Base-by-base conservation (phyloP, 345 rosid genomes). In the Acer campestre region DNA sequence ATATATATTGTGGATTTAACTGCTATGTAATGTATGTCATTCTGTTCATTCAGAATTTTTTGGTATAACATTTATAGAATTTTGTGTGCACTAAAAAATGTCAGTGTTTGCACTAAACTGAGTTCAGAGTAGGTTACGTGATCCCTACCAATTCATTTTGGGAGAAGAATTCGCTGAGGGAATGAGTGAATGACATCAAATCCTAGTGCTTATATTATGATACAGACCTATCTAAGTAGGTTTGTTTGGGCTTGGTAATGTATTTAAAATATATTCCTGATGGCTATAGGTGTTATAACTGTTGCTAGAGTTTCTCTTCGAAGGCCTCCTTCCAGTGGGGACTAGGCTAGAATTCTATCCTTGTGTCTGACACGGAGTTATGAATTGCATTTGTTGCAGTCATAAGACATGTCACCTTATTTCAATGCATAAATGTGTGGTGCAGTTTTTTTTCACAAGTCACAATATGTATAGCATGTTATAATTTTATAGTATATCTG, bases 311-410 rank as follows among this genome's bases (percentile, higher is more conserved):
- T 56, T 71, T 31, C 18, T 38, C 27, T 38, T 18, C 46, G 10
- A 42, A 42, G 46, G 46, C 10, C 46, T 42, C 46, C 46, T 42
- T 42, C 8, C 46, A 7, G 10, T 0, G 46, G 46, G 10, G 46
- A 42, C 46, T 6, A 6, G 46, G 46, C 46, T 42, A 9, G 46
- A 42, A 42, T 42, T 42, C 8, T 42, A 42, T 7, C 35, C 35
- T 42, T 42, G 46, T 42, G 10, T 7, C 10, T 6, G 61, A 17
- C 25, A 31, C 63, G 27, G 20, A 31, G 61, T 48, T 31, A n/a
- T 53, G 48, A 63, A 75, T 27, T 49, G 63, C 61, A 48, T 65
- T 61, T 63, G 22, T 74, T 10, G 77, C 5, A 17, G 46, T 29
- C 31, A 65, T 29, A 64, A 49, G 25, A 18, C 17, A 46, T 64